phyloP scores from a whole-genome alignment of 2,329 filamentous ascomycete species.

The Penicillium nordicum region DNA sequence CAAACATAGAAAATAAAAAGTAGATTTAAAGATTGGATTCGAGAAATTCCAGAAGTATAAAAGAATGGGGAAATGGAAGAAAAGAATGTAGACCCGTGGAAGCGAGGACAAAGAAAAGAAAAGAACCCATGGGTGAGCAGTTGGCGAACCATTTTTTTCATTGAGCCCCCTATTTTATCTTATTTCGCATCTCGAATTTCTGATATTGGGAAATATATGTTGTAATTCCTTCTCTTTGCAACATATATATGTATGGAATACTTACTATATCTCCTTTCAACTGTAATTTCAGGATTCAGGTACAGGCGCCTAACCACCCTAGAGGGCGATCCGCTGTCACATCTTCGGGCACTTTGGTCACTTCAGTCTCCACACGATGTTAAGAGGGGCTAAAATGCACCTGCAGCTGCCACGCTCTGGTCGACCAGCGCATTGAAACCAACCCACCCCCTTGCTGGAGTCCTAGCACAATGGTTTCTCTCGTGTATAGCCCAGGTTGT shows the following conservation, averaged over 20 bases:
- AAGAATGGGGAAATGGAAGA: background rate
- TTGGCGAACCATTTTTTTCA: slow-evolving; percentile 9
- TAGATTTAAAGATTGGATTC: background rate
- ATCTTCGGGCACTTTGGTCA: slow-evolving; percentile 28
- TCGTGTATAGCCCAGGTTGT: slow-evolving; percentile 1
- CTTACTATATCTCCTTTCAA: background rate
- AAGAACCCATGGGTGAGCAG: slow-evolving; percentile 12
- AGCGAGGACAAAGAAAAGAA: background rate
- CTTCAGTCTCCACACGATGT: slow-evolving; percentile 24
- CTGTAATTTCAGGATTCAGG: slow-evolving; percentile 19
- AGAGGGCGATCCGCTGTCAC: slow-evolving; percentile 34
- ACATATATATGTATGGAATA: background rate
- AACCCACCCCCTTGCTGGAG: slow-evolving; percentile 18
- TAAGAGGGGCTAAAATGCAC: slow-evolving; percentile 10
- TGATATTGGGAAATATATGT: background rate
- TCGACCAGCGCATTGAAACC: slow-evolving; percentile 28
- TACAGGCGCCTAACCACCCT: slow-evolving; percentile 23
- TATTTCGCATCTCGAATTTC: background rate
- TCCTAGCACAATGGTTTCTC: slow-evolving; percentile 8
- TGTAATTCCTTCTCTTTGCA: background rate
- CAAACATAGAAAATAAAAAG: no score
- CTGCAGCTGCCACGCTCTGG: slow-evolving; percentile 36
- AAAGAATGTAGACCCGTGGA: slow-evolving; percentile 4
- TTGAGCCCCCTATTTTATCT: background rate
- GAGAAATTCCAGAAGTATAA: background rate